A percentile compares a stretch with the other conserved stretches of the same genome.
phyloP scores from a whole-genome alignment of 2,329 filamentous ascomycete genomes.

The Penicillium sp. region DNA sequence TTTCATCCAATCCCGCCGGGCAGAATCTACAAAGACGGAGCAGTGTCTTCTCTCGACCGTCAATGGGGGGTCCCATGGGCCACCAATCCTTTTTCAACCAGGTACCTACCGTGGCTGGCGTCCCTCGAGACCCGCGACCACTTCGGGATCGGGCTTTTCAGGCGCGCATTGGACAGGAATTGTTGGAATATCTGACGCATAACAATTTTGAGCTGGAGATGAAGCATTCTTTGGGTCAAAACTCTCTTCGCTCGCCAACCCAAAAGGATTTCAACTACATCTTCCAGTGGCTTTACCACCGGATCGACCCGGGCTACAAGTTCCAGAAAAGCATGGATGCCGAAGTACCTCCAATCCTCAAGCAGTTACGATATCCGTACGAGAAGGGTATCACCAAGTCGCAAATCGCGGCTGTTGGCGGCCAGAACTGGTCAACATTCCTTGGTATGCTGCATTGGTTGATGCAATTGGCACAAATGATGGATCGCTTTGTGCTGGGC shows the following conservation, averaged over 20 bases:
- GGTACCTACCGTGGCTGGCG: slow-evolving; percentile 73
- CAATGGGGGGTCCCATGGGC: slow-evolving; percentile 62
- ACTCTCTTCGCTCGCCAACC: slow-evolving; percentile 87
- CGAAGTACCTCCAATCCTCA: slow-evolving; percentile 87
- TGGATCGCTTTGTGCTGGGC: slow-evolving; percentile 74
- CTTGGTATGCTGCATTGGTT: slow-evolving; percentile 95
- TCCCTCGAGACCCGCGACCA: slow-evolving; percentile 81
- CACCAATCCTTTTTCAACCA: slow-evolving; percentile 96
- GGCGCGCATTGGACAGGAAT: slow-evolving; percentile 77
- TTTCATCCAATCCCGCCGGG: slow-evolving; percentile 53
- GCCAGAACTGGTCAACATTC: slow-evolving; percentile 96
- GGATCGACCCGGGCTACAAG: slow-evolving; percentile 88
- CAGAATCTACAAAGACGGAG: slow-evolving; percentile 64
- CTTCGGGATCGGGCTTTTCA: slow-evolving; percentile 79
- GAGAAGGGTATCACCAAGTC: slow-evolving; percentile 96
- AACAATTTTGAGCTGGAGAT: slow-evolving; percentile 98
- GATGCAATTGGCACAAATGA: slow-evolving; percentile 95
- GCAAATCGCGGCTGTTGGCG: slow-evolving; percentile 89
- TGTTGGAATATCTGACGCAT: slow-evolving; percentile 85
- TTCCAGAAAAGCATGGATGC: slow-evolving; percentile 95
- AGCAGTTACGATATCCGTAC: slow-evolving; percentile 91
- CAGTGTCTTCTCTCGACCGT: slow-evolving; percentile 77
- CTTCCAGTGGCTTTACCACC: slow-evolving; percentile 96
- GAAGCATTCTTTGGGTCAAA: slow-evolving; percentile 88
- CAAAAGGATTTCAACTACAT: slow-evolving; percentile 98